Evolutionary conservation across 2,329 filamentous ascomycete genomes (phyloP), one percentile per base, ranked within the genome.

Genomic region (Sphaerulina musiva): DNA sequence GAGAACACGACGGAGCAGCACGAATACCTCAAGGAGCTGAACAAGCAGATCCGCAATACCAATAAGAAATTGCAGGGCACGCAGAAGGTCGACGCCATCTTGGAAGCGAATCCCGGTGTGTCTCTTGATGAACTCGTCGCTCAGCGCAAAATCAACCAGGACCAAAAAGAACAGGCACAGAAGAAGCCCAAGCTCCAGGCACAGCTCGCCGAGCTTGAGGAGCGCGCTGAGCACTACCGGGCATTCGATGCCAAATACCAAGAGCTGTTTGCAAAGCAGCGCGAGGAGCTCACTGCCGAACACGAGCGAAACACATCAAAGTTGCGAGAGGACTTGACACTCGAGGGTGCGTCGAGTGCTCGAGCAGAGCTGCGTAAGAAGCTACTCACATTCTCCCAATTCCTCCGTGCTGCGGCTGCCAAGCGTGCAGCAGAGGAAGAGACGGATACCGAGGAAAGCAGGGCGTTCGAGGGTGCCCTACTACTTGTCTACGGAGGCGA

Each of bases 1-100:
- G 60, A 64, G 23, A 84, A 88, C 54, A 82, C 82, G 56, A 67
- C 71, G 59, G 76, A 75, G 58, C 91, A 96, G 70, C 90, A 82
- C 66, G 78, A 84, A 39, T 90, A 92, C 74, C 80, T 96, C 69
- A 89, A 84, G 69, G 92, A 97, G 70, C 79, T 97, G 47, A 84
- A 92, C 69, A 96, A 95, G 91, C 89, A 83, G 72, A 87, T 96
- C 65, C 90, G 92, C 68, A 95, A 93, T 72, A 76, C 93, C 67
- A 87, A 84, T 78, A 97, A 96, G 81, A 96, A 96, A 76, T 84
- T 97, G 85, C 77, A 80, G 68, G 84, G 85, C 69, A 84, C 84
- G 61, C 80, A 82, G 64, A 90, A 87, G 74, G 85, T 86, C 67
- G 85, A 90, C 63, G 66, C 77, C 47, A 75, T 91, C 62, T 76